phyloP scores from a whole-genome alignment of 768 basidiomycete genomes.

The Suillus tomentosus region DNA sequence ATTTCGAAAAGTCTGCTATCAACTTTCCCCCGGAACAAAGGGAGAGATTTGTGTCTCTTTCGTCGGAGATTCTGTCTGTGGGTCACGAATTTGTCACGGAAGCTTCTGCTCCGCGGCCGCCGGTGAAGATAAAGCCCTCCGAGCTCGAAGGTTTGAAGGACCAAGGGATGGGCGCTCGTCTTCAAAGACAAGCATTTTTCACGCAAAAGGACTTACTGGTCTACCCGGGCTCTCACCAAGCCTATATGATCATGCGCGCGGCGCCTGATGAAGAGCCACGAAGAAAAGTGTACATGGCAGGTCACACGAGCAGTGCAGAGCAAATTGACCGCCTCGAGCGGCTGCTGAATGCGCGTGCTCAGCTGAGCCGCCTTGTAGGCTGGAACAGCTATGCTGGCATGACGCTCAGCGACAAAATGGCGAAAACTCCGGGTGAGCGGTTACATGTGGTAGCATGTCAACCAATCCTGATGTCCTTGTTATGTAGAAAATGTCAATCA shows the following conservation, averaged over 20 bases:
- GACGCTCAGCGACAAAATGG: conserved; percentile 94
- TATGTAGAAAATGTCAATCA: conserved; percentile 76
- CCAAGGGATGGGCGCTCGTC: conserved; percentile 70
- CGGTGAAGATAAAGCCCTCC: conserved; percentile 65
- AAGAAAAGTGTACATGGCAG: conserved; percentile 78
- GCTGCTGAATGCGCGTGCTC: conserved; percentile 74
- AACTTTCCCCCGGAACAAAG: conserved; percentile 79
- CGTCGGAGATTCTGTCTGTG: conserved; percentile 84
- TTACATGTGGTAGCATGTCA: conserved; percentile 5
- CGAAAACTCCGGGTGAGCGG: conserved; percentile 79
- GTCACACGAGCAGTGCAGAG: conserved; percentile 72
- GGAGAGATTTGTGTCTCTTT: conserved; percentile 82
- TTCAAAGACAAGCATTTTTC: conserved; percentile 75
- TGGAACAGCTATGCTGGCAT: conserved; percentile 85
- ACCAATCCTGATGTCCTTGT: conserved; percentile 7
- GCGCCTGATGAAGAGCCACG: conserved; percentile 85
- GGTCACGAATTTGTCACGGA: conserved; percentile 85
- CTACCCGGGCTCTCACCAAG: conserved; percentile 86
- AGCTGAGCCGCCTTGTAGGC: conserved; percentile 84
- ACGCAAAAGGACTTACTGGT: conserved; percentile 77
- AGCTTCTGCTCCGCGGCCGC: conserved; percentile 60
- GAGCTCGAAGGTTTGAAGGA: conserved; percentile 77
- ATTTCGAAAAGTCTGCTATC: conserved; percentile 98
- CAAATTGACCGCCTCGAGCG: conserved; percentile 78
- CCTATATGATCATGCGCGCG: conserved; percentile 90